These are phyloP conservation scores for Tilletia horrida DNA, from an alignment of 1,284 basidiomycete species.

Conservation along the genomic window DNA sequence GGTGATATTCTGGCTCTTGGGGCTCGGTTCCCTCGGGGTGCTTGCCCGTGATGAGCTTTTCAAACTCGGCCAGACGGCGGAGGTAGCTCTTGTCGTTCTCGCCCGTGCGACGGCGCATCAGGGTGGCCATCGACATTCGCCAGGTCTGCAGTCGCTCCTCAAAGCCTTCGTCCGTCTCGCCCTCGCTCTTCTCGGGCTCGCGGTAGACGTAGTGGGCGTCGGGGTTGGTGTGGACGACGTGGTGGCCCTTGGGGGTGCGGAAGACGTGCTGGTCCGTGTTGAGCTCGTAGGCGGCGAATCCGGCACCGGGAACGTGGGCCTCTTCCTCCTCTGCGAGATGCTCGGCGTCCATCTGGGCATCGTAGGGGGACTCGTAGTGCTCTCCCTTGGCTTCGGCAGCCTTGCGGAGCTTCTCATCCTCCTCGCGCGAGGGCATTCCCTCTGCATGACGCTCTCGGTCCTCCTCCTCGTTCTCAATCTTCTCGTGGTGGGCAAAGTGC, in stretches of 20 bases:
- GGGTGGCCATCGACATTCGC: slow-evolving; percentile 2
- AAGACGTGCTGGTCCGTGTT: slow-evolving; percentile 49
- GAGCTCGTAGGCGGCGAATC: slow-evolving; percentile 45
- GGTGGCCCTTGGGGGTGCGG: slow-evolving; percentile 46
- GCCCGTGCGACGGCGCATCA: slow-evolving; percentile 1
- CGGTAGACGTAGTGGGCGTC: slow-evolving; percentile 34
- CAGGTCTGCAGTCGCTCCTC: slow-evolving; percentile 34
- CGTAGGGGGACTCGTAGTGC: slow-evolving; percentile 48
- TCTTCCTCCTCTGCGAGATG: slow-evolving; percentile 40
- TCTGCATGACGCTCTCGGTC: slow-evolving; percentile 75
- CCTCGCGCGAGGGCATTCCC: slow-evolving; percentile 63
- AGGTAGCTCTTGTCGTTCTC: slow-evolving; percentile 16
- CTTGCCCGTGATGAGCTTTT: slow-evolving; percentile 4
- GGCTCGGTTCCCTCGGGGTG: neutral
- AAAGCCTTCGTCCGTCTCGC: slow-evolving; percentile 32
- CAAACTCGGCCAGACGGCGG: slow-evolving; percentile 14
- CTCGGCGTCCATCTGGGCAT: slow-evolving; percentile 42
- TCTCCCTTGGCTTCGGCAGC: slow-evolving; percentile 41
- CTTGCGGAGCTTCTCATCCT: slow-evolving; percentile 40
- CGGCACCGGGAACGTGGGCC: slow-evolving; percentile 37
- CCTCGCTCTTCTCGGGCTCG: slow-evolving; percentile 18
- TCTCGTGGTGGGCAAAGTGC: slow-evolving; percentile 81
- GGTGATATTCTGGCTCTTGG: neutral
- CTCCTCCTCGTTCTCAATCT: slow-evolving; percentile 81
- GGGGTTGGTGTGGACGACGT: slow-evolving; percentile 40